A percentile compares a stretch with the other conserved stretches of the same genome.
phyloP scores from a whole-genome alignment of 176 grass and related monocot genomes.

The Canna indica region DNA sequence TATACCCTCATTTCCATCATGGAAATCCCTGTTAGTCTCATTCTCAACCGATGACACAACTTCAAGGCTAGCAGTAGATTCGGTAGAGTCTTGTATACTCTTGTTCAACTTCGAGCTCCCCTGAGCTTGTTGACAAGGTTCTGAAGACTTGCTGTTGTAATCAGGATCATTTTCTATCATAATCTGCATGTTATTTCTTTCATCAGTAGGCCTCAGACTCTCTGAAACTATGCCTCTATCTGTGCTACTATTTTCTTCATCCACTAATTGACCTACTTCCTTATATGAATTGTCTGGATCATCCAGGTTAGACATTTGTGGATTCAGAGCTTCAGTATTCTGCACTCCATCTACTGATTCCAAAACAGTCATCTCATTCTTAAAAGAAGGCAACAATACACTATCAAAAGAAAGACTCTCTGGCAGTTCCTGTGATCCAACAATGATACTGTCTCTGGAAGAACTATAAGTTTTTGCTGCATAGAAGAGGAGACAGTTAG shows the following conservation, averaged over 20 bases:
- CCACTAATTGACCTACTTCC: background rate
- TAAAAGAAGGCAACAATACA: conserved; percentile 7
- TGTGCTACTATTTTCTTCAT: background rate
- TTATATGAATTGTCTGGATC: background rate
- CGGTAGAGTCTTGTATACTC: background rate
- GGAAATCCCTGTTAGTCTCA: background rate
- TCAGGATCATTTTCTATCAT: background rate
- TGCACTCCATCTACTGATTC: conserved; percentile 2
- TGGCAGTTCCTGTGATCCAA: conserved; percentile 15
- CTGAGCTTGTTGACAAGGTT: background rate
- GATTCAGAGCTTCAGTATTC: background rate
- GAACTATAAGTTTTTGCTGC: conserved; percentile 48
- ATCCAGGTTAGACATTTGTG: background rate
- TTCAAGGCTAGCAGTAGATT: background rate
- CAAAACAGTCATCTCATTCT: conserved; percentile 3
- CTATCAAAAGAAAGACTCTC: conserved; percentile 19
- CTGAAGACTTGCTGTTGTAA: background rate
- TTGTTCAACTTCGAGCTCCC: background rate
- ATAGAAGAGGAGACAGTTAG: conserved; percentile 1
- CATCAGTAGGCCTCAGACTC: background rate
- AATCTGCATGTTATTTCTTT: background rate
- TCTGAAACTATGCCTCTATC: background rate
- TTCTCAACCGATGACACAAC: background rate
- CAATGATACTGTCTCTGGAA: conserved; percentile 23
- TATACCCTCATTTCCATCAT: background rate